Conservation (phyloP, 140 eudicot genomes). For the Stevia rebaudiana region DNA sequence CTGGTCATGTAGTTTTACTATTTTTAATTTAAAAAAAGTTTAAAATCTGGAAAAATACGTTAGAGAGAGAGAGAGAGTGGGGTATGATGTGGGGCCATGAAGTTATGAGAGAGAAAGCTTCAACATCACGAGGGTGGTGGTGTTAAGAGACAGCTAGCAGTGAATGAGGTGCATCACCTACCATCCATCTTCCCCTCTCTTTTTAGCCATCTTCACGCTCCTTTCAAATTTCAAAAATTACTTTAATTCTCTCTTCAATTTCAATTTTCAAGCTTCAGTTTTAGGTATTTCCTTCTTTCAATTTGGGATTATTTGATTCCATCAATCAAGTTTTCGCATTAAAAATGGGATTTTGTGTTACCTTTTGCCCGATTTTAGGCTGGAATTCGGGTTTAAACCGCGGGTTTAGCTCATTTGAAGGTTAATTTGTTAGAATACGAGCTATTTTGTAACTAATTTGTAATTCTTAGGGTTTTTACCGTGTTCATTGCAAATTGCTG, state of each 20-base stretch:
- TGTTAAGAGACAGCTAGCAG: constrained; percentile 48
- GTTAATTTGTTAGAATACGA: background rate
- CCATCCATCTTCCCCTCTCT: constrained; percentile 26
- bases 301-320: background rate
- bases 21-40: too few relatives aligned
- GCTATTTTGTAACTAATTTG: background rate
- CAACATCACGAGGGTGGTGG: constrained; percentile 25
- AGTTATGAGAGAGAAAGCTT: constrained; percentile 23
- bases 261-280: background rate
- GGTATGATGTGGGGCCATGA: constrained; percentile 30
- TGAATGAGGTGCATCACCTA: constrained; percentile 67
- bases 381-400: constrained; percentile 9
- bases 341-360: background rate
- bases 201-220: constrained; percentile 20
- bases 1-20: background rate
- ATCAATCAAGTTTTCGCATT: background rate
- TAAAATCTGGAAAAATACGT: background rate
- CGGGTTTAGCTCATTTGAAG: background rate
- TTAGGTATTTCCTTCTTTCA: constrained; percentile 6
- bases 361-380: constrained; percentile 19
- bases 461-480: background rate
- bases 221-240: constrained; percentile 1
- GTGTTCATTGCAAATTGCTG: constrained; percentile 7
- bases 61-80: constrained; percentile 17
- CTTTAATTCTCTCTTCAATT: background rate